These are phyloP conservation scores for Plasmodium gallinaceum DNA, from an alignment of 169 alveolate genomes.

Conservation along the genomic window DNA sequence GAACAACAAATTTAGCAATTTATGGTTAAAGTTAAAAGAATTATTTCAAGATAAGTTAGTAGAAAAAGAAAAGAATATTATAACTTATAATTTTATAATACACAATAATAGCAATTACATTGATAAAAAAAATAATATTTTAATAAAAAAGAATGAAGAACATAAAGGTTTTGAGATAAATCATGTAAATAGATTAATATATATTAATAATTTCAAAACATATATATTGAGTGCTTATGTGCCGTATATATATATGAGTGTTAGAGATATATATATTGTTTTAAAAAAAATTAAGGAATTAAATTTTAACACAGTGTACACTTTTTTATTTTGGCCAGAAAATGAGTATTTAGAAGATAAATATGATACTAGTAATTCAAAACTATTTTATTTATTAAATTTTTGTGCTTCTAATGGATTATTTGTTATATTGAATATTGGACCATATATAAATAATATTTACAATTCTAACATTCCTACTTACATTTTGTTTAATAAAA, in stretches of 20 bases:
- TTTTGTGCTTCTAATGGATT: constrained; percentile 77
- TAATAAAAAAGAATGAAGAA: constrained; percentile 5
- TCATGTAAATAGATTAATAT: constrained; percentile 64
- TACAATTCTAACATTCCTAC: constrained; percentile 74
- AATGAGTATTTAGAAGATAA: constrained; percentile 73
- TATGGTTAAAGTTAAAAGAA: constrained; percentile 9
- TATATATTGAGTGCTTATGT: constrained; percentile 73
- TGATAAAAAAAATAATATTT: neutral
- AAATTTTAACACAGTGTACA: constrained; percentile 75
- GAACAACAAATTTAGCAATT: neutral
- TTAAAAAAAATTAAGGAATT: constrained; percentile 73
- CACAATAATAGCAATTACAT: neutral
- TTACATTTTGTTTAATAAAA: constrained; percentile 54
- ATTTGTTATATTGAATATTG: constrained; percentile 67
- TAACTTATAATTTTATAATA: constrained; percentile 59
- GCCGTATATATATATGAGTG: constrained; percentile 76
- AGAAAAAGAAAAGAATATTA: constrained; percentile 37
- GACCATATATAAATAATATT: constrained; percentile 69
- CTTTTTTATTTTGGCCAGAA: constrained; percentile 77
- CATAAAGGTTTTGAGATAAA: constrained; percentile 37
- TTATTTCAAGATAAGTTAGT: constrained; percentile 24
- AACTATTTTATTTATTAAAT: constrained; percentile 60
- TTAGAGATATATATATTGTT: constrained; percentile 64
- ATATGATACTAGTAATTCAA: constrained; percentile 57
- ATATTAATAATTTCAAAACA: constrained; percentile 53